Percentiles rank a stretch among this genome's conserved stretches.
phyloP scores from a whole-genome alignment of 148 eudicot species.

The Camellia sinensis region DNA sequence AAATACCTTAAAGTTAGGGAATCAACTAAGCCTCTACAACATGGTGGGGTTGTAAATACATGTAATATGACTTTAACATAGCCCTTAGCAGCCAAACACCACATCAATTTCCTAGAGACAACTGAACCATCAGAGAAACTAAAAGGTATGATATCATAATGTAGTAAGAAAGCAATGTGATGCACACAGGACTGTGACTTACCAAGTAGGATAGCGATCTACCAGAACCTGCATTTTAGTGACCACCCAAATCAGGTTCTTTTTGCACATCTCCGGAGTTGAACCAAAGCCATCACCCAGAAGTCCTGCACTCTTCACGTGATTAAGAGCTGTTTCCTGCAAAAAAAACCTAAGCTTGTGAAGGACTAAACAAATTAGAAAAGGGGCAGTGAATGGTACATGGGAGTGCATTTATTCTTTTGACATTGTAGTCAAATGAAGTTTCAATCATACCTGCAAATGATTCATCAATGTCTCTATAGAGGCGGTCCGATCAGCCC shows the following conservation, averaged over 20 bases:
- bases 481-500: slow-evolving; percentile 93
- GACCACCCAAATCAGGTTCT: slow-evolving; percentile 90
- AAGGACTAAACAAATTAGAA: not conserved
- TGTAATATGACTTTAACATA: not conserved
- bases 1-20: not conserved
- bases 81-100: not conserved
- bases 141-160: not conserved
- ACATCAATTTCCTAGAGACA: not conserved
- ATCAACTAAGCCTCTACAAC: not conserved
- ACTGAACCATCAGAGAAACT: not conserved
- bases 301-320: slow-evolving; percentile 77
- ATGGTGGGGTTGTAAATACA: not conserved
- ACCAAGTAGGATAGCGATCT: slow-evolving; percentile 97
- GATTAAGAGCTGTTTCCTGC: slow-evolving; percentile 98
- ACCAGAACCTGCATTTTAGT: slow-evolving; percentile 87
- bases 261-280: slow-evolving; percentile 94
- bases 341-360: slow-evolving; percentile 10
- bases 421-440: not conserved
- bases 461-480: slow-evolving; percentile 98
- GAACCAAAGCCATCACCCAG: slow-evolving; percentile 94
- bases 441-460: slow-evolving; percentile 62
- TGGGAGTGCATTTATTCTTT: not conserved
- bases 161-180: not conserved
- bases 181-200: slow-evolving; percentile 18
- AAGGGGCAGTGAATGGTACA: not conserved